These are phyloP conservation scores for Eucalyptus curtisii DNA, from an alignment of 345 rosid species.

Conservation along the genomic window DNA sequence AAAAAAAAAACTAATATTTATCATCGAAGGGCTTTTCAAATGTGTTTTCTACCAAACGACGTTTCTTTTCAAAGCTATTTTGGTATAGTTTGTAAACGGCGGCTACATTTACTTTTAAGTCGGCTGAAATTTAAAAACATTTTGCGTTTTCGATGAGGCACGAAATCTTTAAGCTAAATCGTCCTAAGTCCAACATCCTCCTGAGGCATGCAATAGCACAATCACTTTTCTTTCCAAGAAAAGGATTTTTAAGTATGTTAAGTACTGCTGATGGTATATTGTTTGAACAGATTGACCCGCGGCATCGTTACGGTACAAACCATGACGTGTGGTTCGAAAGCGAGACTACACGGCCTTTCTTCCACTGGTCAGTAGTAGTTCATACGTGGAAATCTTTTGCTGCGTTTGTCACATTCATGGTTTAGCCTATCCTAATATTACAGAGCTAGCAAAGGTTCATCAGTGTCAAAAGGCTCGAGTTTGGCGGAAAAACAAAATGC, in stretches of 20 bases:
- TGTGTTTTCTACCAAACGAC: too few species aligned
- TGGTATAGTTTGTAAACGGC: too few species aligned
- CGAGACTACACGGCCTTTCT: slow-evolving; percentile 53
- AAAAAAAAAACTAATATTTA: too few species aligned
- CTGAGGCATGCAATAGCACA: background rate
- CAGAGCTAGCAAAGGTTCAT: background rate
- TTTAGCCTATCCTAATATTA: too few species aligned
- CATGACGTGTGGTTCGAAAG: slow-evolving; percentile 44
- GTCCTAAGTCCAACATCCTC: slow-evolving; percentile 9
- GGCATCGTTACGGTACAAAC: slow-evolving; percentile 54
- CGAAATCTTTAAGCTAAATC: too few species aligned
- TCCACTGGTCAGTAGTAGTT: slow-evolving; percentile 33
- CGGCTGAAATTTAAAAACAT: too few species aligned
- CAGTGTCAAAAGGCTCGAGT: background rate
- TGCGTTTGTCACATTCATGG: background rate
- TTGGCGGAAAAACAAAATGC: background rate
- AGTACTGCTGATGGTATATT: background rate
- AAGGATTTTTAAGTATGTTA: background rate
- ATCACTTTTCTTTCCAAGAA: background rate
- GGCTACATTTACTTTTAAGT: too few species aligned
- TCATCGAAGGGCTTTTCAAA: too few species aligned
- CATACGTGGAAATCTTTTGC: background rate
- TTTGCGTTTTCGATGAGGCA: too few species aligned
- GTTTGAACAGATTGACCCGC: slow-evolving; percentile 43
- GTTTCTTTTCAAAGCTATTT: too few species aligned